A percentile compares a stretch with the other conserved stretches of the same genome.
These are phyloP conservation scores for Trifolium pratense DNA, from an alignment of 306 rosid species.

Conservation along the genomic window DNA sequence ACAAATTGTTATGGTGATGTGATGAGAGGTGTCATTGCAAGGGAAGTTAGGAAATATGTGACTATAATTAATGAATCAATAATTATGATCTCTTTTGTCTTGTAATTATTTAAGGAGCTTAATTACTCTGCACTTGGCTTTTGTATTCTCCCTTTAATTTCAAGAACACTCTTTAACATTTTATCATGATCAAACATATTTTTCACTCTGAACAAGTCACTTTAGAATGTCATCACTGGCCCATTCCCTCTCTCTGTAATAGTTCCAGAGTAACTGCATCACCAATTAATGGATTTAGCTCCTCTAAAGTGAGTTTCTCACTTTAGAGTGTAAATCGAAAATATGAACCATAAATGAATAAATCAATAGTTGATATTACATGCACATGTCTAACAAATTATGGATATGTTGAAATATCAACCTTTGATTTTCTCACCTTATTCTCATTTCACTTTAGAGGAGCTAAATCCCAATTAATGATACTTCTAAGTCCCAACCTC, in stretches of 20 bases:
- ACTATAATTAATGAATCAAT: no score
- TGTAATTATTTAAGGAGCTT: no score
- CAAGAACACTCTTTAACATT: neutral
- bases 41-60: no score
- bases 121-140: no score
- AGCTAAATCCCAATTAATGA: slow-evolving; percentile 4
- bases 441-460: neutral
- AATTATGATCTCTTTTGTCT: no score
- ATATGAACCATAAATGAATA: neutral
- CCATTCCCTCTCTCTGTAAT: neutral
- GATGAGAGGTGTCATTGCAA: no score
- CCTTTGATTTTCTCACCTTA: slow-evolving; percentile 5
- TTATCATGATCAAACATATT: neutral
- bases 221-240: neutral
- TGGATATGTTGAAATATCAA: neutral
- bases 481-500: neutral
- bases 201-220: neutral
- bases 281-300: neutral
- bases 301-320: neutral
- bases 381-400: neutral
- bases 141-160: neutral
- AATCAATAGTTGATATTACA: neutral
- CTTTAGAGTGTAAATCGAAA: neutral
- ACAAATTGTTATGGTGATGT: no score
- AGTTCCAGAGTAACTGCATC: neutral